Base-by-base conservation (phyloP, 768 basidiomycete species). In the Podaxis rugospora region DNA sequence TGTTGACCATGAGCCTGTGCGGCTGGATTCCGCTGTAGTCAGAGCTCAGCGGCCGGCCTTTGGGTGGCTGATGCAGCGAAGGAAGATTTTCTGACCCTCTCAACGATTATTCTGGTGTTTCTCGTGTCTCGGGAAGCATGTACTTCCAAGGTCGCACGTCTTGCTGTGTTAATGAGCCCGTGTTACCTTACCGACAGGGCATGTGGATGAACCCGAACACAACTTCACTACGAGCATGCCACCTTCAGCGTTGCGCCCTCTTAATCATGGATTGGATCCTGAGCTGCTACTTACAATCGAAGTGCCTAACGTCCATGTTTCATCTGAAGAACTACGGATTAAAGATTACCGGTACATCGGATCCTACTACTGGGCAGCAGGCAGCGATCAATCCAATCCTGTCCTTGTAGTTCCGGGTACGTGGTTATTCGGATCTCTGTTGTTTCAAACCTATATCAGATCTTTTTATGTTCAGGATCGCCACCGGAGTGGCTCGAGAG, bases 401-500 rank as follows among this genome's bases (percentile, higher is more conserved):
- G 82, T 81, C 1, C 83, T 87, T 55, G 74, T 80, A 50, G 78
- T 84, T 14, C 83, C 83, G 61, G 83, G 74, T 75, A 65, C 2
- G 53, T 52, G 18, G 14, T 10, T 51, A 37, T 10, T 13, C 11
- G 23, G 35, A 16, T 35, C 39, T 25, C 6, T 23, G 23, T 57
- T 14, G 49, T 42, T 18, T 46, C 11, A 28, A 39, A 11, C 23
- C 27, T n/a, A 40, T 39, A 21, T 14, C 59, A 50, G 1, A 61
- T 35, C 6, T 36, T 25, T 37, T 50, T 2, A 51, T n/a, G 21
- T 18, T 7, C 61, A 89, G 87, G 87, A 0, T 84, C 82, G 0
- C 87, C 88, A 0, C 78, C 80, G 23, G 70, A 79, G 57, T 89
- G 88, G 88, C 75, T 70, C 4, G 75, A 82, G 61, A 72, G 72